A percentile compares a stretch with the other conserved stretches of the same genome.
phyloP scores from a whole-genome alignment of 2,329 filamentous ascomycete species.

The Aspergillus pseudotamarii region DNA sequence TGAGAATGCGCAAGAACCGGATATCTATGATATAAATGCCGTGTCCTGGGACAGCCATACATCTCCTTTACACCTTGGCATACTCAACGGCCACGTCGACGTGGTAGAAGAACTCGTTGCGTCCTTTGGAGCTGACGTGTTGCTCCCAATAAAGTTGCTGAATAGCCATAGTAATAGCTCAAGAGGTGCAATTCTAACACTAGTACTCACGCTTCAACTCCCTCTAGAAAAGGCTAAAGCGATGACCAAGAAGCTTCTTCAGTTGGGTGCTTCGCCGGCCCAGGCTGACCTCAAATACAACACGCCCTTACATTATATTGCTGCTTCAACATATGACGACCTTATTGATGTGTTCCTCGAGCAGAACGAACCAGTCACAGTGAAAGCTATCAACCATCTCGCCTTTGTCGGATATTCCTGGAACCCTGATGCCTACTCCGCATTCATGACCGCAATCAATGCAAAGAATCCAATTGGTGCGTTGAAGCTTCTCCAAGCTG shows the following conservation, averaged over 20 bases:
- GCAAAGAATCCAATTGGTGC: slow-evolving; percentile 57
- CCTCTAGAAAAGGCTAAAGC: slow-evolving; percentile 63
- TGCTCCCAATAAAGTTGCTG: slow-evolving; percentile 72
- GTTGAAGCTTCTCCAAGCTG: slow-evolving; percentile 64
- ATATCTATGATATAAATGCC: slow-evolving; percentile 77
- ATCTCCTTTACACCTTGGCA: slow-evolving; percentile 77
- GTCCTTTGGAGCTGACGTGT: slow-evolving; percentile 74
- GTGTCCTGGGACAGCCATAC: slow-evolving; percentile 77
- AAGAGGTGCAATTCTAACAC: slow-evolving; percentile 66
- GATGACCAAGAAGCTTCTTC: slow-evolving; percentile 67
- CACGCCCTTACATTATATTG: slow-evolving; percentile 69
- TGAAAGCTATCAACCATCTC: slow-evolving; percentile 69
- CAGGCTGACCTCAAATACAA: slow-evolving; percentile 69
- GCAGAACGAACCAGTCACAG: slow-evolving; percentile 62
- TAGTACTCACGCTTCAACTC: slow-evolving; percentile 69
- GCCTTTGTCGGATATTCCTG: slow-evolving; percentile 44
- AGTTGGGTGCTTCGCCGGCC: slow-evolving; percentile 70
- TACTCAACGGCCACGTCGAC: slow-evolving; percentile 70
- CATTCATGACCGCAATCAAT: slow-evolving; percentile 63
- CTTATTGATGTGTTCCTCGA: slow-evolving; percentile 50
- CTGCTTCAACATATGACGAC: slow-evolving; percentile 53
- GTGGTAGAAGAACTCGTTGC: slow-evolving; percentile 70
- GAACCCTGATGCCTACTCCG: slow-evolving; percentile 44
- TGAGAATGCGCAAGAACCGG: slow-evolving; percentile 68
- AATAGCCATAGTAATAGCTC: slow-evolving; percentile 48